Evolutionary conservation across 495 filamentous ascomycete species (phyloP).

Genomic region (Aspergillus nidulans): DNA sequence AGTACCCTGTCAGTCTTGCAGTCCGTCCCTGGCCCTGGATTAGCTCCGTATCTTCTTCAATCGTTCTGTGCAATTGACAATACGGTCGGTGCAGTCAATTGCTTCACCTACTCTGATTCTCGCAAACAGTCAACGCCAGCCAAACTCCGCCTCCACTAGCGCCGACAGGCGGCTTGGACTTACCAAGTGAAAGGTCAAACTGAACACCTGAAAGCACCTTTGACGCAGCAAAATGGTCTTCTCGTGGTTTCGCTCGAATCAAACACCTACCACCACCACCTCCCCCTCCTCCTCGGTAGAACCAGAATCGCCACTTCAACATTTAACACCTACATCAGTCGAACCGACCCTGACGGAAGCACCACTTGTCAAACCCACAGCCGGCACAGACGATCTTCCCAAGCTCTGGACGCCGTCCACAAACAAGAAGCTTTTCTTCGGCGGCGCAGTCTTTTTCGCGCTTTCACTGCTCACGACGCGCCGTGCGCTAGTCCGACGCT

Average conservation of each 20-base stretch:
- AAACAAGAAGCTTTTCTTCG: slow-evolving; percentile 56
- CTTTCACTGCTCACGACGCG: slow-evolving; percentile 67
- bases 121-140: not conserved
- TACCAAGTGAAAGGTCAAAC: not conserved
- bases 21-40: not conserved
- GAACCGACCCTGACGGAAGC: not conserved
- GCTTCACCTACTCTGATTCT: not conserved
- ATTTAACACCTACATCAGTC: slow-evolving; percentile 1
- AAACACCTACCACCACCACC: not conserved
- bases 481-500: slow-evolving; percentile 56
- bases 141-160: not conserved
- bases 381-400: slow-evolving; percentile 10
- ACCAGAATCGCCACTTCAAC: not conserved
- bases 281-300: slow-evolving; percentile 4
- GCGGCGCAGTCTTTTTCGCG: slow-evolving; percentile 67
- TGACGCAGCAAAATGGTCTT: slow-evolving; percentile 3
- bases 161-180: not conserved
- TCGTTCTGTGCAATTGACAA: not conserved
- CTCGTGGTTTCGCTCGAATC: slow-evolving; percentile 14
- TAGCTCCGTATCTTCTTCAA: not conserved
- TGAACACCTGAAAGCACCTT: not conserved
- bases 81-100: not conserved
- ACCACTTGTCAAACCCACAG: slow-evolving; percentile 7
- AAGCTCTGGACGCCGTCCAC: slow-evolving; percentile 19
- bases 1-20: not conserved